phyloP scores from a whole-genome alignment of 306 rosid species.

The Rubus idaeus region DNA sequence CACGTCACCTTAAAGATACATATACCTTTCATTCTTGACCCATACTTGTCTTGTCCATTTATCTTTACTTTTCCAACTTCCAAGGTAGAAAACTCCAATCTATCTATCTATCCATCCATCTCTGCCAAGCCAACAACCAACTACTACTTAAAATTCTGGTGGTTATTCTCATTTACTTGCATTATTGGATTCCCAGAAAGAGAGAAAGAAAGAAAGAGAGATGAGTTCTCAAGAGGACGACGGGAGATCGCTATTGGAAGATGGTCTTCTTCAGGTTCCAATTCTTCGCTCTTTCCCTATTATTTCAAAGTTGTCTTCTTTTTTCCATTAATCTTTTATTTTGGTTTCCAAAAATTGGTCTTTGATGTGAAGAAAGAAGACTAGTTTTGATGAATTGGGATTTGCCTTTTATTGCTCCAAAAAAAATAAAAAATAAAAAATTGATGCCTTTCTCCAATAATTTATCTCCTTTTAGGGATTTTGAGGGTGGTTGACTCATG shows the following conservation, averaged over 20 bases:
- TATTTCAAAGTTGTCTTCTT: not conserved
- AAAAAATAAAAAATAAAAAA: no score
- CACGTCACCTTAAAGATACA: not conserved
- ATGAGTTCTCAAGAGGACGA: conserved; percentile 52
- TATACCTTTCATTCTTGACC: not conserved
- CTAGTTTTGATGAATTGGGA: conserved; percentile 1
- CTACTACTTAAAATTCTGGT: not conserved
- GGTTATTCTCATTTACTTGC: not conserved
- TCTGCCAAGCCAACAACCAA: not conserved
- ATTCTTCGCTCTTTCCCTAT: not conserved
- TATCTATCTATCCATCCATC: not conserved
- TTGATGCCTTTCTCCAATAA: not conserved
- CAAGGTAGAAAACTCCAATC: not conserved
- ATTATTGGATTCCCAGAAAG: not conserved
- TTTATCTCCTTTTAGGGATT: not conserved
- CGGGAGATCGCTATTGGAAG: conserved; percentile 42
- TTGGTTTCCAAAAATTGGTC: not conserved
- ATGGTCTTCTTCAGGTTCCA: conserved; percentile 46
- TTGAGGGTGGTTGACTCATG: not conserved
- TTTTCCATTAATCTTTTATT: not conserved
- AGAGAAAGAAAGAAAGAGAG: not conserved
- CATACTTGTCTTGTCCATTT: not conserved
- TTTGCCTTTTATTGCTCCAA: not conserved
- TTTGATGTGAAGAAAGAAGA: not conserved
- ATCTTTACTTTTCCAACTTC: not conserved